Conservation (phyloP, 2,329 filamentous ascomycete genomes). For the Arthroderma sp. region DNA sequence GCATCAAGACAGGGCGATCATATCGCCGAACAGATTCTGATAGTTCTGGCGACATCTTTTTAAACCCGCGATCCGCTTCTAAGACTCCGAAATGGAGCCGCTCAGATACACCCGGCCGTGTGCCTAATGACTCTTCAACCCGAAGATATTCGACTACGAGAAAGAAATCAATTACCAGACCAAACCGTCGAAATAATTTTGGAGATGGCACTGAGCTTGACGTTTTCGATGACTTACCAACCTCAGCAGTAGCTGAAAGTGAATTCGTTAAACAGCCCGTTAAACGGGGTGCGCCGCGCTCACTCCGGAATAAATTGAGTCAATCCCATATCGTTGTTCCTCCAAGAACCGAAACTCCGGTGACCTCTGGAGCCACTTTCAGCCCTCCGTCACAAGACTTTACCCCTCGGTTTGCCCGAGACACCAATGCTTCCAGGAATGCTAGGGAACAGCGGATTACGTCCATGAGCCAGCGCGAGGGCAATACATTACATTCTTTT, state of each 20-base stretch:
- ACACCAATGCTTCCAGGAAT: constrained; percentile 53
- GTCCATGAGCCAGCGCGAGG: constrained; percentile 28
- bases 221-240: constrained; percentile 86
- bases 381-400: constrained; percentile 38
- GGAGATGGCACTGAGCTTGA: constrained; percentile 89
- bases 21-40: constrained; percentile 78
- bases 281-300: constrained; percentile 54
- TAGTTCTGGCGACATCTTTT: constrained; percentile 39
- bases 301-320: constrained; percentile 39
- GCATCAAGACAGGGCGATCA: constrained; percentile 54
- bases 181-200: constrained; percentile 58
- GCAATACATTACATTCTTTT: constrained; percentile 37
- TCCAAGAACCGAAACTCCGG: constrained; percentile 26
- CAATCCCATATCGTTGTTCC: constrained; percentile 22
- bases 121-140: constrained; percentile 27
- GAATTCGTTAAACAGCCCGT: constrained; percentile 71
- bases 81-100: constrained; percentile 29
- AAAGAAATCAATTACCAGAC: constrained; percentile 62
- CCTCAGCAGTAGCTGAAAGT: constrained; percentile 67
- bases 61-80: constrained; percentile 29
- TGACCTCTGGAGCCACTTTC: constrained; percentile 46
- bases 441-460: constrained; percentile 49
- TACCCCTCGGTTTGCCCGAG: constrained; percentile 51
- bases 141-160: constrained; percentile 34
- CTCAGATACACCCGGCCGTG: constrained; percentile 37